A percentile compares a stretch with the other conserved stretches of the same genome.
Conservation (phyloP, 257 asterid species). For the Anisodus tanguticus region DNA sequence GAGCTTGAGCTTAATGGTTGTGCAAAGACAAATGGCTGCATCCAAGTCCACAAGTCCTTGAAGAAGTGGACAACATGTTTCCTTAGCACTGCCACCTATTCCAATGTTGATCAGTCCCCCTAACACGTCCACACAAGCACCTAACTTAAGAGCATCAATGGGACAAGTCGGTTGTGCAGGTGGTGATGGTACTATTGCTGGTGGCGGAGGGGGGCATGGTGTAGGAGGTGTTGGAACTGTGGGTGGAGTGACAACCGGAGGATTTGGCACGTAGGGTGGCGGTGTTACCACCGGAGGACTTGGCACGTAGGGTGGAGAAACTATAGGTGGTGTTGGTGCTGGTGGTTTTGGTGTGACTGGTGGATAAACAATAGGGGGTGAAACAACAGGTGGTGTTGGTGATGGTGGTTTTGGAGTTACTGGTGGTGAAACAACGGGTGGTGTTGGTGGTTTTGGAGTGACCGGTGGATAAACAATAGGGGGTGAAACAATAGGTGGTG, state of each 20-base stretch:
- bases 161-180: slow-evolving; percentile 51
- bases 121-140: slow-evolving; percentile 42
- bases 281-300: slow-evolving; percentile 1
- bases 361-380: no score
- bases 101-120: slow-evolving; percentile 62
- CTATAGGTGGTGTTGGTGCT: no score
- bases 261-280: slow-evolving; percentile 30
- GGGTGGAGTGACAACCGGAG: slow-evolving; percentile 40
- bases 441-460: slow-evolving; percentile 22
- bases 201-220: slow-evolving; percentile 34
- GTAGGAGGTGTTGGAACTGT: slow-evolving; percentile 21
- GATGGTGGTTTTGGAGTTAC: no score
- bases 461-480: slow-evolving; percentile 23
- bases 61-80: slow-evolving; percentile 46
- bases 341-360: no score
- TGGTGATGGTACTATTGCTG: slow-evolving; percentile 35
- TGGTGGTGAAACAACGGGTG: no score
- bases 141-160: slow-evolving; percentile 52
- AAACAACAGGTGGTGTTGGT: no score
- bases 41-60: slow-evolving; percentile 38
- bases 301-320: no score
- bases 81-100: slow-evolving; percentile 55
- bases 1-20: slow-evolving; percentile 65
- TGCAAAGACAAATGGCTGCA: slow-evolving; percentile 73
- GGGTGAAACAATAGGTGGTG: slow-evolving; percentile 34